phyloP scores from a whole-genome alignment of 2,329 filamentous ascomycete species.

The Fusarium sp. region DNA sequence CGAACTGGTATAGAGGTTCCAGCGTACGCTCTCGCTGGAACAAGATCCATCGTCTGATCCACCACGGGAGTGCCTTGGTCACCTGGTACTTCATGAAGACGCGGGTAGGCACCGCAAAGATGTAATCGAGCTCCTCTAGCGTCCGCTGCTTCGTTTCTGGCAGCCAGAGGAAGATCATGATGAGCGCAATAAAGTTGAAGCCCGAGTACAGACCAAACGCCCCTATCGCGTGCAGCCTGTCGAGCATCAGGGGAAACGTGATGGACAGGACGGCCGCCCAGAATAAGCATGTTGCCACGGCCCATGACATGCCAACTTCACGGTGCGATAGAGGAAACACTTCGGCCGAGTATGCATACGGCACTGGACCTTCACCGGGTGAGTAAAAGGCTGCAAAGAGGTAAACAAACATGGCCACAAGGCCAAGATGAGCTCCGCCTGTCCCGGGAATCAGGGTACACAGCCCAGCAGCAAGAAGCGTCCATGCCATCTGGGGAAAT shows the following conservation, averaged over 20 bases:
- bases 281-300: constrained; percentile 74
- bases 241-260: constrained; percentile 70
- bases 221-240: constrained; percentile 57
- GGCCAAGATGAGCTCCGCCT: constrained; percentile 51
- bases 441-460: constrained; percentile 63
- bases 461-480: constrained; percentile 56
- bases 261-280: constrained; percentile 72
- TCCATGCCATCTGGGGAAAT: constrained; percentile 58
- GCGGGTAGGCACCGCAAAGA: constrained; percentile 70
- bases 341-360: constrained; percentile 76
- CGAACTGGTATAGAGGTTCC: constrained; percentile 58
- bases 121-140: constrained; percentile 68
- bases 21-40: constrained; percentile 58
- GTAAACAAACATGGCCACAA: constrained; percentile 69
- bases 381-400: constrained; percentile 65
- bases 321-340: constrained; percentile 78
- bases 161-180: constrained; percentile 68
- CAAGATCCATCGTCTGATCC: constrained; percentile 69
- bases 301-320: constrained; percentile 78
- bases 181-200: constrained; percentile 66
- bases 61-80: constrained; percentile 69
- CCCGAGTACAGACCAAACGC: constrained; percentile 67
- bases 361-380: constrained; percentile 72
- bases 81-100: constrained; percentile 69
- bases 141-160: constrained; percentile 70